A percentile compares a stretch with the other conserved stretches of the same genome.
Conservation (phyloP, 371 early-diverging fungal species). For the Mortierella sp. region DNA sequence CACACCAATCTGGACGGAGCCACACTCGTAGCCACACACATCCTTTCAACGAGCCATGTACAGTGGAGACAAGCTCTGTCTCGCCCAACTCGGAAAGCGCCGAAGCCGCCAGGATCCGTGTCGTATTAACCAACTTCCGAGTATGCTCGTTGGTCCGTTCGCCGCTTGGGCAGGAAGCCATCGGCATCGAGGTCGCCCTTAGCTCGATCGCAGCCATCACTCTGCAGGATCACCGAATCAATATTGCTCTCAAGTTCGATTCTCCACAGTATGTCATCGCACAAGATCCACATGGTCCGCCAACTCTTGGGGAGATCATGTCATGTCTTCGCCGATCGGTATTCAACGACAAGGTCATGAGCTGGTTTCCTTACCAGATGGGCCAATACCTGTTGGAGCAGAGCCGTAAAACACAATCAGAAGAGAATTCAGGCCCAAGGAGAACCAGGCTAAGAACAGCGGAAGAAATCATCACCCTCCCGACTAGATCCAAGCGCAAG, state of each 20-base stretch:
- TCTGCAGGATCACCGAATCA: slow-evolving; percentile 20
- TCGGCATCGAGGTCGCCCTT: slow-evolving; percentile 15
- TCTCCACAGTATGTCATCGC: slow-evolving; percentile 24
- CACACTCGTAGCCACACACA: slow-evolving; percentile 12
- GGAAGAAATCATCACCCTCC: slow-evolving; percentile 30
- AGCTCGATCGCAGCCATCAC: slow-evolving; percentile 26
- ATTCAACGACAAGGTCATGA: slow-evolving; percentile 7
- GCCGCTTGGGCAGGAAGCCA: background rate
- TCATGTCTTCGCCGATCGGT: slow-evolving; percentile 12
- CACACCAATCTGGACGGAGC: background rate
- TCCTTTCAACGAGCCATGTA: background rate
- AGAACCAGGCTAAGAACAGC: slow-evolving; percentile 26
- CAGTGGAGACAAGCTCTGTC: background rate
- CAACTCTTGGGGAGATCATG: slow-evolving; percentile 18
- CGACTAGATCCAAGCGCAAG: background rate
- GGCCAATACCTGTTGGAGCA: slow-evolving; percentile 5
- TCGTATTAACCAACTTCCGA: slow-evolving; percentile 39
- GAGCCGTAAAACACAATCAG: background rate
- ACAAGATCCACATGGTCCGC: slow-evolving; percentile 19
- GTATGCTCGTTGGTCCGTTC: slow-evolving; percentile 13
- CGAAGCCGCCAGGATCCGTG: background rate
- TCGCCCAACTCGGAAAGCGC: background rate
- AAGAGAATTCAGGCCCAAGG: background rate
- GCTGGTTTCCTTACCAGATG: slow-evolving; percentile 27
- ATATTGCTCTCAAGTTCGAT: slow-evolving; percentile 30